A percentile compares a stretch with the other conserved stretches of the same genome.
Conservation (phyloP, 805 yeast genomes). For the Candida taoyuanica region DNA sequence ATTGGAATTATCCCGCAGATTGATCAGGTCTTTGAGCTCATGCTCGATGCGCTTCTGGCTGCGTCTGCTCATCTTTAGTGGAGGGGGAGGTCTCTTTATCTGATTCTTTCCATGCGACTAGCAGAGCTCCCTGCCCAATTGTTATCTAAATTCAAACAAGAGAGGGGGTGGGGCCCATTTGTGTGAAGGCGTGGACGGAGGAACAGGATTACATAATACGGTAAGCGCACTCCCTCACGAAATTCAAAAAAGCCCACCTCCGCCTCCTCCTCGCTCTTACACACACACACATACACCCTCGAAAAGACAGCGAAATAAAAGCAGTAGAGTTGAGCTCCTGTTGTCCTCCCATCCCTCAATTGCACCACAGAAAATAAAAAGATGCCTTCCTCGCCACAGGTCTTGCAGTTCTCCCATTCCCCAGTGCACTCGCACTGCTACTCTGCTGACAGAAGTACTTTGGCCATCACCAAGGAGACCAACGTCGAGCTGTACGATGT, state of each 20-base stretch:
- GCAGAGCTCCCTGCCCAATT: too few species aligned
- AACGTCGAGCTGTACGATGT: slow-evolving; percentile 70
- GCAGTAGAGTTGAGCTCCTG: slow-evolving; percentile 28
- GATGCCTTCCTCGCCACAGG: slow-evolving; percentile 23
- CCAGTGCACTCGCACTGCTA: slow-evolving; percentile 93
- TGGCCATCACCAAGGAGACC: slow-evolving; percentile 81
- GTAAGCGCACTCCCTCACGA: too few species aligned
- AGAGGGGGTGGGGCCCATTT: too few species aligned
- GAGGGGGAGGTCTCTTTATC: too few species aligned
- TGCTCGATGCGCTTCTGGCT: slow-evolving; percentile 42
- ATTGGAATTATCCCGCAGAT: slow-evolving; percentile 54
- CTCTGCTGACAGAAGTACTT: slow-evolving; percentile 54
- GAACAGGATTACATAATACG: too few species aligned
- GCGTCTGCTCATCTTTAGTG: slow-evolving; percentile 27
- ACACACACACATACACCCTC: too few species aligned
- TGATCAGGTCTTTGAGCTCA: slow-evolving; percentile 56
- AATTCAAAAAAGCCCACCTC: too few species aligned
- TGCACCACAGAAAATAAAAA: too few species aligned
- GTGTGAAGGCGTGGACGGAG: too few species aligned
- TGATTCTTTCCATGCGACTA: too few species aligned
- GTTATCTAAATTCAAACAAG: too few species aligned
- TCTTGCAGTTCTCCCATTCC: slow-evolving; percentile 67
- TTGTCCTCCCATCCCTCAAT: slow-evolving; percentile 1
- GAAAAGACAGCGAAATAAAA: neutral
- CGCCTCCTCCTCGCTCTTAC: too few species aligned